Conservation (phyloP, 2,329 filamentous ascomycete genomes). For the Verticillium albo-atrum region DNA sequence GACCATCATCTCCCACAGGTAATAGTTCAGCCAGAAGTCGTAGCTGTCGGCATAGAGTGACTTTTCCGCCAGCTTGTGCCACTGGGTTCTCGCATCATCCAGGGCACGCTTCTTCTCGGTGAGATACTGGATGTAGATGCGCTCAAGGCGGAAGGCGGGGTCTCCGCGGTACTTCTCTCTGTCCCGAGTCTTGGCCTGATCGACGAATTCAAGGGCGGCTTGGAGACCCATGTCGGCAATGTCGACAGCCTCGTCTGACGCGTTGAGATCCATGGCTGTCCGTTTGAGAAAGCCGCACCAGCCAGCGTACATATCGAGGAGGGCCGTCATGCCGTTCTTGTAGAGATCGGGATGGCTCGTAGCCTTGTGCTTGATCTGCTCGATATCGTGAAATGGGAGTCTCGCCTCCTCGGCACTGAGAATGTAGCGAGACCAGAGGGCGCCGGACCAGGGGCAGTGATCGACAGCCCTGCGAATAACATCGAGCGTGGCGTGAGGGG, state of each 20-base stretch:
- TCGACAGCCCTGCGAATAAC: slow-evolving; percentile 77
- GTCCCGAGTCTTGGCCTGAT: slow-evolving; percentile 71
- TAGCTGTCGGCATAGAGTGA: slow-evolving; percentile 69
- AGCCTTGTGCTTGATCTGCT: slow-evolving; percentile 86
- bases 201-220: slow-evolving; percentile 80
- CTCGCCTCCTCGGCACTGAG: slow-evolving; percentile 76
- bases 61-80: slow-evolving; percentile 64
- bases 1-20: slow-evolving; percentile 81
- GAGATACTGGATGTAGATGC: slow-evolving; percentile 87
- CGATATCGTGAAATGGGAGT: slow-evolving; percentile 73
- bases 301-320: slow-evolving; percentile 85
- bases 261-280: slow-evolving; percentile 69
- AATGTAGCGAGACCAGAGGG: slow-evolving; percentile 86
- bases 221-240: slow-evolving; percentile 86
- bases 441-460: slow-evolving; percentile 91
- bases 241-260: slow-evolving; percentile 78
- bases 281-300: slow-evolving; percentile 95
- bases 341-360: slow-evolving; percentile 83
- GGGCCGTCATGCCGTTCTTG: slow-evolving; percentile 78
- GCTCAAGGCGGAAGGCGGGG: slow-evolving; percentile 80
- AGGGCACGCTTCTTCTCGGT: slow-evolving; percentile 78
- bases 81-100: slow-evolving; percentile 72
- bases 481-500: slow-evolving; percentile 53
- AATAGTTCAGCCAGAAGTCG: slow-evolving; percentile 92
- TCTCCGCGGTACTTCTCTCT: slow-evolving; percentile 78